These are phyloP conservation scores for Albatrellus ellisii DNA, from an alignment of 768 basidiomycete species.

Conservation along the genomic window DNA sequence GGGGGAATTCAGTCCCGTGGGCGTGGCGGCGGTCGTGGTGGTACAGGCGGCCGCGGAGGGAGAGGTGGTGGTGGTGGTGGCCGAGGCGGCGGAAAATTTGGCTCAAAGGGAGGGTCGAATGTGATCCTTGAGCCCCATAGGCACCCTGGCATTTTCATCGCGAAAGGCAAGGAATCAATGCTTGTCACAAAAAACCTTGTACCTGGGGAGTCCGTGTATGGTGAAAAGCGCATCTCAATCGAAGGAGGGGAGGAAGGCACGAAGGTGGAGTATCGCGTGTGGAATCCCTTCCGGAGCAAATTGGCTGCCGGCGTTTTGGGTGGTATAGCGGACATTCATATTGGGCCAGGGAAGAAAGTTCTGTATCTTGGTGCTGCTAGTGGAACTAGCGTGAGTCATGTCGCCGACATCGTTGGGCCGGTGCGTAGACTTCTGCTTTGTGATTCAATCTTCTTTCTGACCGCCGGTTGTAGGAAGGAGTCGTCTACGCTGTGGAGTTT, in stretches of 20 bases:
- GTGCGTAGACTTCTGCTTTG: slow-evolving; percentile 30
- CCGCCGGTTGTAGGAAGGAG: slow-evolving; percentile 77
- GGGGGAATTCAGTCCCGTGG: slow-evolving; percentile 17
- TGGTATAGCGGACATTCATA: slow-evolving; percentile 88
- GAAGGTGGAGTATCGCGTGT: slow-evolving; percentile 95
- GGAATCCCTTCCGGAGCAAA: slow-evolving; percentile 99
- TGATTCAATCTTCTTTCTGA: slow-evolving; percentile 10
- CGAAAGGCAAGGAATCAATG: slow-evolving; percentile 93
- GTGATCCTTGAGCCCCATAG: slow-evolving; percentile 92
- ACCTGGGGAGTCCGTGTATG: slow-evolving; percentile 96
- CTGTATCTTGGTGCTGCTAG: slow-evolving; percentile 96
- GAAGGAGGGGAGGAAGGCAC: slow-evolving; percentile 62
- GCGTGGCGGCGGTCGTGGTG: slow-evolving; percentile 22
- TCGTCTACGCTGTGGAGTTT: slow-evolving; percentile 98
- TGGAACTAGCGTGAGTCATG: slow-evolving; percentile 97
- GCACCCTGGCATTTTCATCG: slow-evolving; percentile 92
- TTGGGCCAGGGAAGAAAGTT: slow-evolving; percentile 90
- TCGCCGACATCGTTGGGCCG: slow-evolving; percentile 96
- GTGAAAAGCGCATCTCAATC: slow-evolving; percentile 92
- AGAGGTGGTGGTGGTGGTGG: slow-evolving; percentile 20
- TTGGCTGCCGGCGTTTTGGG: slow-evolving; percentile 93
- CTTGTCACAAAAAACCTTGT: slow-evolving; percentile 97
- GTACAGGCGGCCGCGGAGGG: slow-evolving; percentile 24
- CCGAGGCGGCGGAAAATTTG: slow-evolving; percentile 49
- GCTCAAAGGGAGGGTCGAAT: slow-evolving; percentile 70